Evolutionary conservation across 2,329 filamentous ascomycete species (phyloP), one percentile per base, ranked within the genome.

Genomic region (Fusarium sp.): DNA sequence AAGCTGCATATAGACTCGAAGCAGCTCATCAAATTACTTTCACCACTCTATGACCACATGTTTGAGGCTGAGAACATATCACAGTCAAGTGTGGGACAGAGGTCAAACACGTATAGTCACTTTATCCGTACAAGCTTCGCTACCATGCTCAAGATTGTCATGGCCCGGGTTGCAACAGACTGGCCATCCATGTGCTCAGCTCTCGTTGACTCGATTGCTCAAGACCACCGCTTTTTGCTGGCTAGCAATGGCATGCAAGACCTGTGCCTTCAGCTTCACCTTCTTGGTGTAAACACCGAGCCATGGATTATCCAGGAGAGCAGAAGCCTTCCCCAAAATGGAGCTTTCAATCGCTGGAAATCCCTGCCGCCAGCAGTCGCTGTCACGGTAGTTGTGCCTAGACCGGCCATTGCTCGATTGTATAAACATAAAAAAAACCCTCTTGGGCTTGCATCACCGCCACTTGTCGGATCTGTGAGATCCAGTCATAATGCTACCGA

Each of bases 1-100:
- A 74, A 73, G 36, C 58, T 84, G 8, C 70, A 73, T 30, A 79
- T 87, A 20, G 82, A 84, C 1, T 74, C 82, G 1, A 70, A 80
- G 6, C 77, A 82, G 14, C 78, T 90, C 3, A 82, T 82, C 5
- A 70, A 70, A 7, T 69, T 85, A 15, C 69, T 88, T 5, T 83
- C 85, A 58, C 65, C 80, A 8, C 71, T 87, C 5, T 88, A 88
- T 72, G 71, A 81, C 18, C 74, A 82, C 13, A 86, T 89, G 82
- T 88, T 89, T 53, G 58, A 77, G 26, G 54, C 79, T 28, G 86
- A 87, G 72, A 81, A 84, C 51, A 61, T 80, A 7, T 44, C 42
- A 2, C 69, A 56, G 24, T 54, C 72, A 30, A 71, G 51, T 45
- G 39, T 66, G 24, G 41, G 45, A 15, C 36, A 51, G 17, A 71